phyloP scores from a whole-genome alignment of 805 yeast genomes.

The Wickerhamomyces chambardii region DNA sequence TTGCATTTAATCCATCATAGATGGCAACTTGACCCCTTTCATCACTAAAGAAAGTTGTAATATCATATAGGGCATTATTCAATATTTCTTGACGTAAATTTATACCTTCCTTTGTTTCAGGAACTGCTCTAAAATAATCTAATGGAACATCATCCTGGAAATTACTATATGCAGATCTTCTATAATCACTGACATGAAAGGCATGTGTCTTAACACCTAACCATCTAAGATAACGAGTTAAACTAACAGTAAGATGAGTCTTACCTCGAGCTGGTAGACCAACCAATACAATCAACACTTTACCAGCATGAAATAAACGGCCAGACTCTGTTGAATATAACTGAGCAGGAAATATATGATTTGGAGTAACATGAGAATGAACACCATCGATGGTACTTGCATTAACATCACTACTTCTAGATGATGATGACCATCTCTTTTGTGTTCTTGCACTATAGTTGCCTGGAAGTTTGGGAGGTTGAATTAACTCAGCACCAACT shows the following conservation, averaged over 20 bases:
- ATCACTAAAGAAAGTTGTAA: slow-evolving; percentile 57
- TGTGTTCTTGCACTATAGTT: slow-evolving; percentile 48
- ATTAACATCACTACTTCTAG: slow-evolving; percentile 8
- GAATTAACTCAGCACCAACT: slow-evolving; percentile 21
- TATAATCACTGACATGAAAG: slow-evolving; percentile 87
- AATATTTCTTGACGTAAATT: slow-evolving; percentile 50
- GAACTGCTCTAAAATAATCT: slow-evolving; percentile 58
- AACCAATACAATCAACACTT: slow-evolving; percentile 76
- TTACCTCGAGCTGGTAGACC: slow-evolving; percentile 97
- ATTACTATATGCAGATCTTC: slow-evolving; percentile 38
- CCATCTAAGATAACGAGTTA: slow-evolving; percentile 92
- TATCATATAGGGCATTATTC: slow-evolving; percentile 58
- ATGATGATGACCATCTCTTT: slow-evolving; percentile 34
- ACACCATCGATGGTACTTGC: slow-evolving; percentile 42
- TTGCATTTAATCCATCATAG: slow-evolving; percentile 90
- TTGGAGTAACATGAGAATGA: slow-evolving; percentile 51
- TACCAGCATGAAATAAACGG: slow-evolving; percentile 90
- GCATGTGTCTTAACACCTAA: slow-evolving; percentile 89
- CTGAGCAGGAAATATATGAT: slow-evolving; percentile 84
- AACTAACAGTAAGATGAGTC: slow-evolving; percentile 84
- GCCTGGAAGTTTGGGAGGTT: slow-evolving; percentile 35
- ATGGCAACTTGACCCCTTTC: slow-evolving; percentile 92
- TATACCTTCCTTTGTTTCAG: slow-evolving; percentile 36
- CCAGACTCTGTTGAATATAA: slow-evolving; percentile 90
- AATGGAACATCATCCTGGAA: slow-evolving; percentile 42